Conservation (phyloP, 2,329 filamentous ascomycete species). For the Claviceps purpurea region DNA sequence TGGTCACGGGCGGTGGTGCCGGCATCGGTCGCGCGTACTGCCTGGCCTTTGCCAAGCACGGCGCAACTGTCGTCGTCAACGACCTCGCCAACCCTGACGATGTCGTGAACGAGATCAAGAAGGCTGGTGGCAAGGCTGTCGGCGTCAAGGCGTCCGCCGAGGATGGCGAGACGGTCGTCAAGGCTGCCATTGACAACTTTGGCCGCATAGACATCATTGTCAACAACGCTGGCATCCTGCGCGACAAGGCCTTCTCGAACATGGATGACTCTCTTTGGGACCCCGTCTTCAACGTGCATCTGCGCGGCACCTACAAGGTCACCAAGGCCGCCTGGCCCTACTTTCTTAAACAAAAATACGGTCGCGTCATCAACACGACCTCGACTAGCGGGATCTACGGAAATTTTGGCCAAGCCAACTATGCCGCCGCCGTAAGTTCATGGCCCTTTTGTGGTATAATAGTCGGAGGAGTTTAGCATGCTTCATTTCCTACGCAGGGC, state of each 20-base stretch:
- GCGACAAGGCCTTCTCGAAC: conserved; percentile 95
- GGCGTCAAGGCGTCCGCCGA: conserved; percentile 90
- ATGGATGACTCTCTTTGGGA: conserved; percentile 95
- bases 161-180: conserved; percentile 82
- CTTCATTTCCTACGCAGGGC: too few species aligned
- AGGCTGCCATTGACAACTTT: conserved; percentile 84
- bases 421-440: conserved; percentile 64
- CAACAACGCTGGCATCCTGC: conserved; percentile 96
- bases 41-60: conserved; percentile 73
- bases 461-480: too few species aligned
- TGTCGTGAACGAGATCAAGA: conserved; percentile 85
- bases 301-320: conserved; percentile 89
- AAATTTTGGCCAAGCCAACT: conserved; percentile 98
- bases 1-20: conserved; percentile 79
- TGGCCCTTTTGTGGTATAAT: too few species aligned
- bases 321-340: conserved; percentile 97
- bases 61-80: conserved; percentile 83
- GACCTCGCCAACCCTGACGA: conserved; percentile 86
- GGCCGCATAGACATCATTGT: conserved; percentile 89
- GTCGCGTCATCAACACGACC: conserved; percentile 90
- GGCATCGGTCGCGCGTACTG: conserved; percentile 87
- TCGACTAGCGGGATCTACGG: conserved; percentile 97
- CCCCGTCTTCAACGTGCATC: conserved; percentile 80
- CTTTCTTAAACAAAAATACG: conserved; percentile 97
- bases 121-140: conserved; percentile 75